Base-by-base conservation (phyloP, 208 protist genomes). In the Spongospora subterranea region DNA sequence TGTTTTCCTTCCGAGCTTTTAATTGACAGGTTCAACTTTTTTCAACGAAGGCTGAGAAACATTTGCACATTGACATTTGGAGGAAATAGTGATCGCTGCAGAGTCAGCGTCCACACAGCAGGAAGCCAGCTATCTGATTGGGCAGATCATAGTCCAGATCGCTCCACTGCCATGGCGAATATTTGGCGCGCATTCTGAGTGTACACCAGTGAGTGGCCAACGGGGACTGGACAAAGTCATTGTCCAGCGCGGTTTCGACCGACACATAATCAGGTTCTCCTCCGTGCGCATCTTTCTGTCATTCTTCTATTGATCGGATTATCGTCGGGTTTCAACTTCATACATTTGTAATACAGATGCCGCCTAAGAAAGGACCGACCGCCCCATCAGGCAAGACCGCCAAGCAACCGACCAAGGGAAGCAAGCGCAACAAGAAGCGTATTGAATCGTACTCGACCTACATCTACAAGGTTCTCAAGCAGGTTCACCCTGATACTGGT, bases 401-500 rank as follows among this genome's bases (percentile, higher is more conserved):
- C 66, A 92, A 91, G 88, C 46, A 88, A 45, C 89, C n/a, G 76
- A 29, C 17, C 24, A 89, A 77, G 88, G 65, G 50, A 46, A 76
- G 13, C 50, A 89, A 89, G 32, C 88, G 88, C 45, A 60, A 93
- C 45, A 96, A 96, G 91, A 97, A 97, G 95, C 94, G 95, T 45
- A 93, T 94, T 54, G 96, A 96, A 90, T 95, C 94, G 77, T 98
- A 96, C 96, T 95, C 96, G 71, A 93, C 96, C 13, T 98, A 98
- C 95, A 98, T 98, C 90, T 97, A 97, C 92, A 96, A 97, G 71
- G 96, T 97, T 17, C 94, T 99, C 6, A 97, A 98, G 90, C 96
- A 98, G 94, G 97, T 99, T n/a, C 98, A 98, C 95, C 97, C 95
- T 53, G 94, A 98, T 94, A 98, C 98, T 38, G 97, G 97, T 92